A percentile compares a stretch with the other conserved stretches of the same genome.
phyloP scores from a whole-genome alignment of 768 basidiomycete species.

The Naganishia antarctica region DNA sequence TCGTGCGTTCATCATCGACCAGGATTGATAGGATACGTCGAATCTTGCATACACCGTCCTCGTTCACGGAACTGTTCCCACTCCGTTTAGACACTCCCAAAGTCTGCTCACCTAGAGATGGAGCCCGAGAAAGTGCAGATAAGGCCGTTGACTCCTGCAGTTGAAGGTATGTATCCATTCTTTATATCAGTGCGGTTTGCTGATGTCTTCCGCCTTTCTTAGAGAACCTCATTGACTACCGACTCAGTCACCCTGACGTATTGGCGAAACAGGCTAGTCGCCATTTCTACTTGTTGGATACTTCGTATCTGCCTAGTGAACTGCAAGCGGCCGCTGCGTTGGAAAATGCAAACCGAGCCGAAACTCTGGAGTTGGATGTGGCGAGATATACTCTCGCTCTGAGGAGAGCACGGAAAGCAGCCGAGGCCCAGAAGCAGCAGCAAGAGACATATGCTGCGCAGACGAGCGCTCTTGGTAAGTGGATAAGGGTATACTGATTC shows the following conservation, averaged over 20 bases:
- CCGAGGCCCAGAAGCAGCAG: constrained; percentile 7
- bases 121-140: neutral
- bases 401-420: constrained; percentile 9
- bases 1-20: too few relatives aligned
- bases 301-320: constrained; percentile 5
- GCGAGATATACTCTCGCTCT: constrained; percentile 14
- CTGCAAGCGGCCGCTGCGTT: constrained; percentile 7
- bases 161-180: neutral
- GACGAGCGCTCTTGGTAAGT: constrained; percentile 11
- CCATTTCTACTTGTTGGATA: constrained; percentile 9
- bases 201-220: neutral
- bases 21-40: too few relatives aligned
- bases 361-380: constrained; percentile 8
- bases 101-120: too few relatives aligned
- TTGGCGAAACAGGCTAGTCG: constrained; percentile 10
- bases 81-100: too few relatives aligned
- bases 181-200: neutral
- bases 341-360: constrained; percentile 1
- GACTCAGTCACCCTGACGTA: constrained; percentile 8
- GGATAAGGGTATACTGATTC: too few relatives aligned
- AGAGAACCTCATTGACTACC: constrained; percentile 8
- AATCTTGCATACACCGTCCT: too few relatives aligned
- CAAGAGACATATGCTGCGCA: constrained; percentile 5
- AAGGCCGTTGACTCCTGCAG: neutral
- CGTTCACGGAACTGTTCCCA: too few relatives aligned